These are phyloP conservation scores for Globisporangium paroecandrum DNA, from an alignment of 352 stramenopile species.

Conservation along the genomic window DNA sequence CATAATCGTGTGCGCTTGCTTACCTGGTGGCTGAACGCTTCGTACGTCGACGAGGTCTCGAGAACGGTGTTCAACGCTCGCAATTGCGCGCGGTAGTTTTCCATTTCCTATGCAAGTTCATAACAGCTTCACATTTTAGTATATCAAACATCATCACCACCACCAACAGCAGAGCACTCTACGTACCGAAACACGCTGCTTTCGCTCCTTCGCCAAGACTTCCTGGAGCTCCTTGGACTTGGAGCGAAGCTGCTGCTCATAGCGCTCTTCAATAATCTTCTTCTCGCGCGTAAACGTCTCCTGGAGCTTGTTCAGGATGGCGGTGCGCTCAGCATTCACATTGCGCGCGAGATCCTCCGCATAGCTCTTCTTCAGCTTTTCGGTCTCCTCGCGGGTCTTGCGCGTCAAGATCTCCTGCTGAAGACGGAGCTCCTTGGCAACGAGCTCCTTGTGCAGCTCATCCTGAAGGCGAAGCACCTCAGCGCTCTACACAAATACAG, in stretches of 20 bases:
- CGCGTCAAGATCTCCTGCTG: constrained; percentile 67
- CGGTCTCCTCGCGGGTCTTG: constrained; percentile 59
- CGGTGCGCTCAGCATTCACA: constrained; percentile 55
- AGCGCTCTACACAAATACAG: constrained; percentile 24
- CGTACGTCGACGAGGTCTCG: constrained; percentile 74
- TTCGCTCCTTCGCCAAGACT: constrained; percentile 55
- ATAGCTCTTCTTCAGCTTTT: constrained; percentile 64
- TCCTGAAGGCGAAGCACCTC: constrained; percentile 65
- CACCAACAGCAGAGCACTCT: background rate
- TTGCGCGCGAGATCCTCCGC: constrained; percentile 50
- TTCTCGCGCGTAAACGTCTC: constrained; percentile 56
- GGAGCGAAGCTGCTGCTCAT: constrained; percentile 36
- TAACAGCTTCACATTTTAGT: background rate
- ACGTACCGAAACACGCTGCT: constrained; percentile 43
- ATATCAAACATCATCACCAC: background rate
- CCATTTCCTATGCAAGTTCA: constrained; percentile 33
- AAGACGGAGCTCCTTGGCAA: constrained; percentile 70
- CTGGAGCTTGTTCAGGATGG: constrained; percentile 55
- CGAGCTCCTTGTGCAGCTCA: constrained; percentile 68
- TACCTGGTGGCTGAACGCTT: constrained; percentile 75
- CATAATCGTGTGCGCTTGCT: background rate
- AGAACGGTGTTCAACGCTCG: constrained; percentile 64
- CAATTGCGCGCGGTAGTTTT: constrained; percentile 63
- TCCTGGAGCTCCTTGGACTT: constrained; percentile 61
- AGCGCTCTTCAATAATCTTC: constrained; percentile 60